A percentile compares a stretch with the other conserved stretches of the same genome.
phyloP scores from a whole-genome alignment of 2,329 filamentous ascomycete genomes.

The Ceratocystis ficicola region DNA sequence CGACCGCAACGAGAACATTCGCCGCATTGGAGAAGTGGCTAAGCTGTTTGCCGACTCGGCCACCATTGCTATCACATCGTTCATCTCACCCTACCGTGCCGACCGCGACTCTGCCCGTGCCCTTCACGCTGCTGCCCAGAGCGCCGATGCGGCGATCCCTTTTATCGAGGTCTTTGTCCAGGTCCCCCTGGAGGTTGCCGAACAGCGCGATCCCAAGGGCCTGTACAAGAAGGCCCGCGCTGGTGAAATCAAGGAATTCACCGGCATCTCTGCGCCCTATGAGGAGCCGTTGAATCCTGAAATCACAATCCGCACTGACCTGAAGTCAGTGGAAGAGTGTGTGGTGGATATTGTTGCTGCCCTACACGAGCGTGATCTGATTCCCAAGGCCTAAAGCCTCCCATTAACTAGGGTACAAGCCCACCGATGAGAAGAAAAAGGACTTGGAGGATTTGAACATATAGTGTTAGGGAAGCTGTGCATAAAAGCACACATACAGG shows the following conservation, averaged over 20 bases:
- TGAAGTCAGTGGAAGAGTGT: constrained; percentile 76
- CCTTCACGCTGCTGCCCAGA: constrained; percentile 54
- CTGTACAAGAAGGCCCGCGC: constrained; percentile 93
- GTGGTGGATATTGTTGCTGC: constrained; percentile 75
- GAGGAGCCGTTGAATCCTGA: constrained; percentile 79
- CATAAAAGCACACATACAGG: constrained; percentile 3
- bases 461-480: neutral
- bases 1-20: constrained; percentile 95
- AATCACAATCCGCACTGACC: constrained; percentile 72
- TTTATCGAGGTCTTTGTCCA: constrained; percentile 95
- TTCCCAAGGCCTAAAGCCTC: constrained; percentile 16
- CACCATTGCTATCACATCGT: constrained; percentile 81
- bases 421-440: neutral
- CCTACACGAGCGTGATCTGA: constrained; percentile 51
- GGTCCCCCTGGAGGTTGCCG: constrained; percentile 78
- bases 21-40: constrained; percentile 88
- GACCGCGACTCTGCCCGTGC: constrained; percentile 73
- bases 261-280: constrained; percentile 87
- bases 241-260: constrained; percentile 94
- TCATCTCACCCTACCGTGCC: constrained; percentile 88
- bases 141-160: constrained; percentile 54
- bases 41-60: constrained; percentile 91
- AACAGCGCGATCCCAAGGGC: constrained; percentile 93
- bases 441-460: neutral
- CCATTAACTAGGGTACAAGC: too few species aligned